Conservation (phyloP, 306 rosid species). For the Gastrolobium villosum region DNA sequence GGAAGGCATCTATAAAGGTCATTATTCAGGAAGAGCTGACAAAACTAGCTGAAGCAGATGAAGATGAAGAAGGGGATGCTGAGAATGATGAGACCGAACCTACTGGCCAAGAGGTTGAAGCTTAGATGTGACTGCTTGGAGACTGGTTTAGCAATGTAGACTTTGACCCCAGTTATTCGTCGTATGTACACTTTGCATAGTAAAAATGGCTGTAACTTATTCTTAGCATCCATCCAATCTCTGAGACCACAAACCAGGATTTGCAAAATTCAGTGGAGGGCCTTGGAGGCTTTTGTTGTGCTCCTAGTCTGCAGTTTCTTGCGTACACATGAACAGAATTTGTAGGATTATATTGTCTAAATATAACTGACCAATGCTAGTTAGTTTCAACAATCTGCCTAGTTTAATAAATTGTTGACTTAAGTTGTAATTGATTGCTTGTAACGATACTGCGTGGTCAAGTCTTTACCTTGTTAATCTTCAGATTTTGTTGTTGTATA, state of each 20-base stretch:
- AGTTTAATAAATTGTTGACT: conserved; percentile 1
- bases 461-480: neutral
- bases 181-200: conserved; percentile 25
- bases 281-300: conserved; percentile 36
- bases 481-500: neutral
- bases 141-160: conserved; percentile 42
- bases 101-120: conserved; percentile 69
- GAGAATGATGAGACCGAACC: conserved; percentile 66
- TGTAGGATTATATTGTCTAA: conserved; percentile 44
- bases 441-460: neutral
- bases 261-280: conserved; percentile 24
- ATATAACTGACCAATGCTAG: conserved; percentile 41
- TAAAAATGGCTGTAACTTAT: conserved; percentile 47
- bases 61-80: conserved; percentile 63
- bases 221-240: conserved; percentile 35
- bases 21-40: conserved; percentile 97
- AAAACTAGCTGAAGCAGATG: conserved; percentile 89
- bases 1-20: conserved; percentile 85
- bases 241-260: conserved; percentile 23
- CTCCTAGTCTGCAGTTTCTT: conserved; percentile 46
- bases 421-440: neutral
- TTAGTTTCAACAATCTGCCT: neutral
- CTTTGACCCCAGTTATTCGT: conserved; percentile 20
- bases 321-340: conserved; percentile 49
- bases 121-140: conserved; percentile 47